Evolutionary conservation across 2,329 filamentous ascomycete genomes (phyloP), one percentile per base, ranked within the genome.

Genomic region (Golovinomyces cichoracearum): DNA sequence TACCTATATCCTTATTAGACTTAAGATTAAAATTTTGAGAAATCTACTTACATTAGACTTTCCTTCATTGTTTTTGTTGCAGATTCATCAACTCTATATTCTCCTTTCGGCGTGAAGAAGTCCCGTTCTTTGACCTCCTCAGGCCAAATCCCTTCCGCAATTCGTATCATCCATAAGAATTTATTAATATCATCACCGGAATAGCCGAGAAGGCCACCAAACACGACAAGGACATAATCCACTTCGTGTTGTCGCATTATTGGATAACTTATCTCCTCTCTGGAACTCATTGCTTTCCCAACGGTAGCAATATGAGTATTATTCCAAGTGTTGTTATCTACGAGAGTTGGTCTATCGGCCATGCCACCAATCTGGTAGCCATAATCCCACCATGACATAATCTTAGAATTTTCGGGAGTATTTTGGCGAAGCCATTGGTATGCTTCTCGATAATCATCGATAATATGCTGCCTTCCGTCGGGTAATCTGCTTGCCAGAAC

Each of bases 381-480:
- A 60, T 98, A 98, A 63, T 98, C 90, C 90, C 90, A 98, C 90
- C 90, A 98, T 1, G 86, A 90, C 88, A 95, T 95, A 62, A 98
- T 81, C 73, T 95, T 98, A 61, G 92, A 86, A 58, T 94, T 83
- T 56, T 88, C 74, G 52, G 80, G 73, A 9, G 92, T 98, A 69
- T 98, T 98, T 65, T 98, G 90, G 54, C 90, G 82, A 46, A 98
- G 78, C 90, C 90, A 98, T 68, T 98, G 93, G 68, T 98, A 98
- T 1, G 90, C 90, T 72, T 98, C 90, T 61, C 90, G 81, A 68
- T 98, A 98, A 64, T 98, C 90, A 61, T 98, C 90, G 59, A 98
- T 98, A 62, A 98, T 98, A 66, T 93, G 86, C 63, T 95, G 88
- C 63, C 79, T 90, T 53, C 92, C 90, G 61, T 98, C 90, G 1